Evolutionary conservation across 768 basidiomycete species (phyloP).

Genomic region (Tricholoma sp.): DNA sequence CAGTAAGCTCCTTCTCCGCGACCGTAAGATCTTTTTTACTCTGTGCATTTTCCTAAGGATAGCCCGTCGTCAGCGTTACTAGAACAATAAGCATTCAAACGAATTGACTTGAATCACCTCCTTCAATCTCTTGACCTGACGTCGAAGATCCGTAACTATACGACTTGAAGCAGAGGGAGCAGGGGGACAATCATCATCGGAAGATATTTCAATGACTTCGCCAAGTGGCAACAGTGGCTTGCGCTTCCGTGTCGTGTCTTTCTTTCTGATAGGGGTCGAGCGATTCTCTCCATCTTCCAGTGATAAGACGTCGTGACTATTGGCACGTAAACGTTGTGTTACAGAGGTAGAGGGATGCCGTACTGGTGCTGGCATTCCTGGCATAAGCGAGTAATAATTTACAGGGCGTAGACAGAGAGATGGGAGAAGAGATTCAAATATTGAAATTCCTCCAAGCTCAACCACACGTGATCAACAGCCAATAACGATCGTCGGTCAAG

Average conservation of each 20-base stretch:
- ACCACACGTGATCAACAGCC: no score
- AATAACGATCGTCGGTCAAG: no score
- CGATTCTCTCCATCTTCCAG: not conserved
- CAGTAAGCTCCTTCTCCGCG: conserved; percentile 14
- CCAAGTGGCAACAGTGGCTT: conserved; percentile 11
- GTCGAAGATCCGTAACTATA: conserved; percentile 28
- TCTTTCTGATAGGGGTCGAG: conserved; percentile 16
- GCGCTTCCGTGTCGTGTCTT: conserved; percentile 7
- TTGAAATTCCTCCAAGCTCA: no score
- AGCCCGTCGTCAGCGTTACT: not conserved
- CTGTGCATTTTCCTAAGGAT: conserved; percentile 26
- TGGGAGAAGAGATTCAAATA: no score
- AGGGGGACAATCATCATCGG: conserved; percentile 40
- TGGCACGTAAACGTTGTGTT: not conserved
- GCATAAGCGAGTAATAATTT: no score
- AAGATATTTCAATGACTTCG: conserved; percentile 54
- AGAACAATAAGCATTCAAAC: not conserved
- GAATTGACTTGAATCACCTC: conserved; percentile 28
- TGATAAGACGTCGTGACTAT: not conserved
- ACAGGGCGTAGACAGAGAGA: no score
- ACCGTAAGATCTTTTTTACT: conserved; percentile 25
- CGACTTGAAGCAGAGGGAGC: conserved; percentile 6
- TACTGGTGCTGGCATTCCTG: not conserved
- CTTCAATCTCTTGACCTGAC: conserved; percentile 37
- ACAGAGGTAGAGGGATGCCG: not conserved